phyloP scores from a whole-genome alignment of 2,329 filamentous ascomycete species.

The Apiospora malaysiana region DNA sequence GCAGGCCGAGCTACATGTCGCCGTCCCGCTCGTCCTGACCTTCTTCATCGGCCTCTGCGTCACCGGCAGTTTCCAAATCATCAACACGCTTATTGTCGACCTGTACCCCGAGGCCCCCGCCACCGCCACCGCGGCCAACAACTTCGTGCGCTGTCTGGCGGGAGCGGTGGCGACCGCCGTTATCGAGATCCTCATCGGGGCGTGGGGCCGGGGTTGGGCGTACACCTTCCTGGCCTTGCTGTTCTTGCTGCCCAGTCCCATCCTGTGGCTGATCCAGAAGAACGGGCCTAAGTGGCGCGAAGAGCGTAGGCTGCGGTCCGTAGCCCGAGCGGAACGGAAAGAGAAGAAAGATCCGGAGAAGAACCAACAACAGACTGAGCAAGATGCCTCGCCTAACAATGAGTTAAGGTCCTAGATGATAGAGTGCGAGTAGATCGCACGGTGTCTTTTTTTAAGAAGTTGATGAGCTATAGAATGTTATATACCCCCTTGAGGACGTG shows the following conservation, averaged over 20 bases:
- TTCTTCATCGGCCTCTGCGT: constrained; percentile 64
- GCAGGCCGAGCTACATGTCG: constrained; percentile 55
- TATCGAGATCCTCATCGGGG: constrained; percentile 62
- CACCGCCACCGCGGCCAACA: constrained; percentile 68
- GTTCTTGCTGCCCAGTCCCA: constrained; percentile 53
- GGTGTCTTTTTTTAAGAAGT: not conserved
- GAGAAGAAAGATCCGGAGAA: constrained; percentile 32
- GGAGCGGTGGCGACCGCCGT: constrained; percentile 65
- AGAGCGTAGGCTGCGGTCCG: constrained; percentile 51
- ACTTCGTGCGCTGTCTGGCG: constrained; percentile 65
- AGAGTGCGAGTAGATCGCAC: not conserved
- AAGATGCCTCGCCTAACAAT: not conserved
- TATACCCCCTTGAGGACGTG: not conserved
- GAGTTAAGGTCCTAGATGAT: not conserved
- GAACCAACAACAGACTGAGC: constrained; percentile 26
- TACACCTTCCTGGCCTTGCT: constrained; percentile 64
- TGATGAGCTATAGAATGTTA: not conserved
- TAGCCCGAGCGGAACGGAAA: constrained; percentile 38
- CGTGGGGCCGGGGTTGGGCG: constrained; percentile 66
- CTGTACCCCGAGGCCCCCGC: constrained; percentile 65
- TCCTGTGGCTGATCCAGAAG: constrained; percentile 55
- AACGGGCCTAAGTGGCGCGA: constrained; percentile 57
- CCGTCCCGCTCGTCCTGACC: constrained; percentile 59
- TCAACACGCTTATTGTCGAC: constrained; percentile 69
- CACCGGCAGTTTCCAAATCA: constrained; percentile 67